phyloP scores from a whole-genome alignment of 179 eudicot species.

The Patellifolia procumbens region DNA sequence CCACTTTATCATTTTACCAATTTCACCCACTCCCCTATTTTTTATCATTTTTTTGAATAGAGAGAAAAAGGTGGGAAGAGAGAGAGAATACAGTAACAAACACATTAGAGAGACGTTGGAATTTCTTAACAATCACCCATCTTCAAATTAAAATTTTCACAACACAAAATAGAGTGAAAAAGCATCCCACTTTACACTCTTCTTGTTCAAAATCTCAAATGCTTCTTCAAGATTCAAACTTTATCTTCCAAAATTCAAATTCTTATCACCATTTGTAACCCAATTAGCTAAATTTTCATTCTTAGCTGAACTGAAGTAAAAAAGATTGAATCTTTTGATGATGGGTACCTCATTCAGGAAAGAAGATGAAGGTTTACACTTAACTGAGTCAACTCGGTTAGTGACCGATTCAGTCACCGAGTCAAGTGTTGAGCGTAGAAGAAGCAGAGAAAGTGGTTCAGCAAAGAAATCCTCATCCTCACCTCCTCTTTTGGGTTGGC shows the following conservation, averaged over 20 bases:
- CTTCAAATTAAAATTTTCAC: constrained; percentile 35
- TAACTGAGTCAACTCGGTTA: constrained; percentile 28
- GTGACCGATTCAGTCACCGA: constrained; percentile 27
- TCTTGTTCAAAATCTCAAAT: constrained; percentile 10
- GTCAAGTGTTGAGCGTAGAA: constrained; percentile 34
- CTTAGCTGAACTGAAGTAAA: background rate
- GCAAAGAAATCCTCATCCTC: constrained; percentile 37
- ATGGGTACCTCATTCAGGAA: constrained; percentile 45
- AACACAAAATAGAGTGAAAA: background rate
- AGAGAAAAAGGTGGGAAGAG: constrained; percentile 23
- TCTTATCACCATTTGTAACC: background rate
- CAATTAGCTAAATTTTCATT: too few relatives aligned
- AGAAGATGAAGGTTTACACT: constrained; percentile 25
- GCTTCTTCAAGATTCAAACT: constrained; percentile 1
- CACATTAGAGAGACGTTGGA: constrained; percentile 39
- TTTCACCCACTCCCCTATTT: constrained; percentile 21
- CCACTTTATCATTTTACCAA: background rate
- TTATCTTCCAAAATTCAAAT: constrained; percentile 26
- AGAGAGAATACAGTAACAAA: constrained; percentile 6
- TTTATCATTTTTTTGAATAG: constrained; percentile 29
- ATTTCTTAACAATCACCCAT: background rate
- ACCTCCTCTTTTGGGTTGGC: constrained; percentile 63
- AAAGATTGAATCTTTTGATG: constrained; percentile 8
- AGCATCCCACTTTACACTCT: constrained; percentile 2
- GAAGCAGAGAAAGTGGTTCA: constrained; percentile 24